Evolutionary conservation across 2,329 filamentous ascomycete species (phyloP), one percentile per base, ranked within the genome.

Genomic region (Botrytis porri): DNA sequence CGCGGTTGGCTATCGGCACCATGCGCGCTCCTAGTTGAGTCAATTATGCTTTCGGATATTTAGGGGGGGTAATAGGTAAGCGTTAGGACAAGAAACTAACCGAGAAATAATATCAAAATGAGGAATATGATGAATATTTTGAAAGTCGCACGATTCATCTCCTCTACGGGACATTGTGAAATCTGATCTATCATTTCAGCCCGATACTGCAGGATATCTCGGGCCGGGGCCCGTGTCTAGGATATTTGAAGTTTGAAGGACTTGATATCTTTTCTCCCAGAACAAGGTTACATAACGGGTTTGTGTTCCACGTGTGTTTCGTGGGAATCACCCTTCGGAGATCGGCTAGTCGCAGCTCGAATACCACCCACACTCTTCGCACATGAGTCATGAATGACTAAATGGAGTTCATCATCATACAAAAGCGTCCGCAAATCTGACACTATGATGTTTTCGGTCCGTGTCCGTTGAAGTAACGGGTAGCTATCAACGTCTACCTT

Each of bases 181-280:
- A 63, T 43, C 37, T 29, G 61, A 63, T 43, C 25, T 63, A 41
- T 63, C 61, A 63, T 18, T 18, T 63, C 16, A 43, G 14, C 37
- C 61, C 25, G 61, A 63, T 63, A 63, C 61, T 63, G 61, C 61
- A 63, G 22, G 59, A 29, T 41, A 10, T 22, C 25, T 63, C 61
- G 37, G 61, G 25, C 39, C 39, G n/a, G 61, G 32, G 39, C 8
- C 61, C n/a, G n/a, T 43, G 51, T 60, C 57, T 60, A 29, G 18
- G 35, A 60, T 8, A 32, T 2, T 10, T 22, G 29, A 35, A 60
- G 0, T 2, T 10, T 22, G 29, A 35, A 60, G 0, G 18, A 35
- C 57, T 22, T 29, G 4, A 63, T 39, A 20, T 63, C 7, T 16
- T 14, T 41, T 22, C 20, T 18, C 35, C 6, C 10, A 62, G 41